Evolutionary conservation across 2,329 filamentous ascomycete genomes (phyloP).

Genomic region (Phialophora chinensis): DNA sequence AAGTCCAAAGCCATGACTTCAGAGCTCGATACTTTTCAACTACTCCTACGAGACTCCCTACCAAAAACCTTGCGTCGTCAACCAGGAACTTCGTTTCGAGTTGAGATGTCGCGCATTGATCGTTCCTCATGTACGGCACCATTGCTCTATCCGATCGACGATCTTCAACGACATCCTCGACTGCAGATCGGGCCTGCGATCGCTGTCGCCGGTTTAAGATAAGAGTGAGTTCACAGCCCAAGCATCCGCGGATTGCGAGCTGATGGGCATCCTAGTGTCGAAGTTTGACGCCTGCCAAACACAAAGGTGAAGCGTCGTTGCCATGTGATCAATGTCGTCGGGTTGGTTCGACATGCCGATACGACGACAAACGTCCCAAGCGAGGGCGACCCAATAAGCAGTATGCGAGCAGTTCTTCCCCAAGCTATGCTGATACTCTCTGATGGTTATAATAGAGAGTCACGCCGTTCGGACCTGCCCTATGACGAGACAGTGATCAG

Average conservation of each 20-base stretch:
- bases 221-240: constrained; percentile 2
- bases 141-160: not conserved
- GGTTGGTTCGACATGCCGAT: constrained; percentile 15
- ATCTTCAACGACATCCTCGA: not conserved
- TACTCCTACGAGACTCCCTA: not conserved
- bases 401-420: constrained; percentile 4
- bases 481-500: constrained; percentile 2
- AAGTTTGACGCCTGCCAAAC: constrained; percentile 2
- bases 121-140: not conserved
- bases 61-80: not conserved
- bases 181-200: constrained; percentile 18
- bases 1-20: not conserved
- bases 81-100: not conserved
- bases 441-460: not conserved
- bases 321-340: constrained; percentile 13
- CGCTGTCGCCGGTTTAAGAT: constrained; percentile 21
- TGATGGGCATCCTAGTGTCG: constrained; percentile 2
- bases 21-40: too few species aligned
- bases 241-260: not conserved
- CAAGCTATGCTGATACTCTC: not conserved
- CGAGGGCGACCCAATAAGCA: constrained; percentile 15
- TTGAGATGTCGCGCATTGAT: not conserved
- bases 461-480: not conserved
- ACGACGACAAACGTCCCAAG: constrained; percentile 14
- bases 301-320: not conserved